Conservation (phyloP, 441 rosid species). For the Adansonia rubrostipa region DNA sequence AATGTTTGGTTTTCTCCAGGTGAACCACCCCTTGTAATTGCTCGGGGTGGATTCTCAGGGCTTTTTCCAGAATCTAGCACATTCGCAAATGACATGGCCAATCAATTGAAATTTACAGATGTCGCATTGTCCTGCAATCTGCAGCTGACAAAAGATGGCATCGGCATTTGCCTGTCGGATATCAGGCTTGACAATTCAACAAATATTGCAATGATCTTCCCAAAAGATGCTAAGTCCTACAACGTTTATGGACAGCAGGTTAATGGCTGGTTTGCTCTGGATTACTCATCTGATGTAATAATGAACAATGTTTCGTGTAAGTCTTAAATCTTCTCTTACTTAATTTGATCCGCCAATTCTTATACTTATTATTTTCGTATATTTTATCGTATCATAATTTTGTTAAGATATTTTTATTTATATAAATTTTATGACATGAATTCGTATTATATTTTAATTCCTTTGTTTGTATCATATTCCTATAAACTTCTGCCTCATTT, state of each 20-base stretch:
- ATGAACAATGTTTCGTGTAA: slow-evolving; percentile 54
- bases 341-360: no score
- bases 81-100: slow-evolving; percentile 55
- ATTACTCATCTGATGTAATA: slow-evolving; percentile 50
- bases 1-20: slow-evolving; percentile 44
- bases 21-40: slow-evolving; percentile 56
- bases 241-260: slow-evolving; percentile 62
- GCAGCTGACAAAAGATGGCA: slow-evolving; percentile 78
- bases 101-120: slow-evolving; percentile 30
- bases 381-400: no score
- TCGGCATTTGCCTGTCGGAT: slow-evolving; percentile 70
- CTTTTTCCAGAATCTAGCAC: slow-evolving; percentile 71
- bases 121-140: slow-evolving; percentile 66
- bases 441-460: no score
- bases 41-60: slow-evolving; percentile 85
- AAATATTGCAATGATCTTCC: slow-evolving; percentile 44
- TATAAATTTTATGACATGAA: no score
- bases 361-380: no score
- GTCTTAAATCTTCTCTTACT: slow-evolving; percentile 18
- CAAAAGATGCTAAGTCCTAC: slow-evolving; percentile 48
- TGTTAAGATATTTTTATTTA: no score
- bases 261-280: slow-evolving; percentile 72
- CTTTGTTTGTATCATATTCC: no score
- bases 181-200: slow-evolving; percentile 66
- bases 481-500: background rate